Evolutionary conservation across 1,139 yeast species (phyloP), one percentile per base, ranked within the genome.

Genomic region (Kodamaea arcana): DNA sequence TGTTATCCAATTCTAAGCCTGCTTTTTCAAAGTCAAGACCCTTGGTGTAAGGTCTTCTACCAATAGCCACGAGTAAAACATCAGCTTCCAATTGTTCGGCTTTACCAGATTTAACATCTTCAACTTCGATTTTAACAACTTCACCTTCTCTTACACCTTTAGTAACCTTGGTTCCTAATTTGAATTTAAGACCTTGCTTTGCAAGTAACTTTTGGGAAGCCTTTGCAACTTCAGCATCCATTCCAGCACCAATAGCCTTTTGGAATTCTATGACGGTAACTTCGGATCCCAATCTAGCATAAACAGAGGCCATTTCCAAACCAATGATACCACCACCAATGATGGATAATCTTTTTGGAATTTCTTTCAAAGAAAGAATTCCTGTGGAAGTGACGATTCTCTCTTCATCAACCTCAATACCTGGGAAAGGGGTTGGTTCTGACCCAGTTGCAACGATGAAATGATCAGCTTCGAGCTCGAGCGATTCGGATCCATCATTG

Each of bases 241-340:
- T 94, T 51, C 97, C 94, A 33, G 67, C 87, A 72, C 97, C 97
- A 58, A 94, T 84, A 46, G 94, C 77, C 53, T 75, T 73, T 66
- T 83, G 87, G 78, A 79, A 94, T 73, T 94, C 99, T 45, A 94
- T 69, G 37, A 94, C 83, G 34, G 97, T 90, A 45, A 94, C 98
- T 69, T 92, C 90, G 34, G 96, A 72, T 32, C 99, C 99, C 53
- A 94, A 72, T 68, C 98, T 81, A 40, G 94, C 71, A 83, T 94
- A 94, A 33, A 94, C 98, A 24, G 97, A 88, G 45, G 96, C 98
- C 97, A 94, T 92, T 72, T 94, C 99, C 52, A 94, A 78, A 58
- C 99, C 99, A 60, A 94, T 94, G 68, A 94, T 92, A 75, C 99
- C 98, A 68, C 97, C 99, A 62, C 99, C 99, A 54, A 94, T 92